Base-by-base conservation (phyloP, 2,329 filamentous ascomycete genomes). In the Penicillium olsonii region DNA sequence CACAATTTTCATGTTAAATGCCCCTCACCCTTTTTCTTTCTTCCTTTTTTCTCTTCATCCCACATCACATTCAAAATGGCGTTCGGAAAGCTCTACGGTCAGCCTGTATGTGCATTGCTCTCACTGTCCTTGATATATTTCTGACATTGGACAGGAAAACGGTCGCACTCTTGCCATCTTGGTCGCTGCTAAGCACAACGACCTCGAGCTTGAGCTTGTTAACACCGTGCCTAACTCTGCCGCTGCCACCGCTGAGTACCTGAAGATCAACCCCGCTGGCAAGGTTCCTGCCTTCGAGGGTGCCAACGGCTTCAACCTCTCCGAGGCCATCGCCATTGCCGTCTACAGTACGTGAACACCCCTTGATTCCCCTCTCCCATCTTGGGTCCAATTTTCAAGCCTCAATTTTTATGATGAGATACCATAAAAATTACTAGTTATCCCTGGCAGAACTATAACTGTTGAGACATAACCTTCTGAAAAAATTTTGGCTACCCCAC, bases 31-130 rank as follows among this genome's bases (percentile, higher is more conserved):
- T 40, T 20, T 42, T 33, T 47, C 37, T 37, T 53, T 43, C 37
- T 52, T 49, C 20, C n/a, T 52, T 42, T 42, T 45, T 33, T 49
- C 40, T 29, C 48, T 41, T 39, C 22, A 31, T 45, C 48, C 37
- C 48, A 46, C 44, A 45, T 48, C 52, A 46, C 44, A 53, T 56
- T 67, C 80, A 90, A 83, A 75, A 95, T 95, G 88, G 83, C 89
- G 73, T 97, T 99, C 84, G 94, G 94, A 80, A 99, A 95, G 83
- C 85, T 99, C 71, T 97, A 94, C 85, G 88, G 87, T 74, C 84
- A 83, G 76, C 74, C 84, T 79, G 92, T 95, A 86, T 66, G 79
- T 69, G 59, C 5, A 31, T 12, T 40, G 8, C 17, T 29, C 12
- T 35, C 2, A 6, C 27, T n/a, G 27, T 2, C 11, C n/a, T 37